These are phyloP conservation scores for Eruca vesicaria DNA, from an alignment of 441 rosid genomes.

Conservation along the genomic window DNA sequence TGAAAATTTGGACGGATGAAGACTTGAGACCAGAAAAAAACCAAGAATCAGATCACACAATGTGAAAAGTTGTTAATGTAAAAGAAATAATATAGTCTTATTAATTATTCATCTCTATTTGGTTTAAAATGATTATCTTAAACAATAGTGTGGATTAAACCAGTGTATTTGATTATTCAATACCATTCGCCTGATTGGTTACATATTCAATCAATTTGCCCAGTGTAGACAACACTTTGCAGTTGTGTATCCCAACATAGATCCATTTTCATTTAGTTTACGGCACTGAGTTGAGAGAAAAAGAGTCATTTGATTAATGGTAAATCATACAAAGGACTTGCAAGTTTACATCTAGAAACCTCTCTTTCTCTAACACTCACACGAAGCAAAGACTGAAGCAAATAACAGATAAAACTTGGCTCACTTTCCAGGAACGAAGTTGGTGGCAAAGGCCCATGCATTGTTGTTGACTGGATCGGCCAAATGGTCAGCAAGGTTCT, in stretches of 20 bases:
- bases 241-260: background rate
- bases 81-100: background rate
- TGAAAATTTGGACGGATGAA: background rate
- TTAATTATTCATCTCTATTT: background rate
- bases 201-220: background rate
- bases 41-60: background rate
- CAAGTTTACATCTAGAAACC: slow-evolving; percentile 14
- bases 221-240: background rate
- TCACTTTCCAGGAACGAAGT: slow-evolving; percentile 59
- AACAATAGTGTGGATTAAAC: background rate
- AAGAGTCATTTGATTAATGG: slow-evolving; percentile 19
- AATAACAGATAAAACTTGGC: slow-evolving; percentile 14
- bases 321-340: slow-evolving; percentile 12
- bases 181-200: background rate
- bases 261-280: background rate
- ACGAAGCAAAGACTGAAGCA: slow-evolving; percentile 29
- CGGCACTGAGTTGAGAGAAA: background rate
- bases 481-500: slow-evolving; percentile 55
- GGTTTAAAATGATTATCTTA: background rate
- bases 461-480: slow-evolving; percentile 63
- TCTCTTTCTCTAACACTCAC: slow-evolving; percentile 19
- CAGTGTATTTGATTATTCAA: background rate
- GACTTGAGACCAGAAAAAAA: slow-evolving; percentile 1
- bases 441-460: slow-evolving; percentile 59
- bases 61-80: background rate